Evolutionary conservation across 2,329 filamentous ascomycete genomes (phyloP).

Genomic region (Capronia epimyces): DNA sequence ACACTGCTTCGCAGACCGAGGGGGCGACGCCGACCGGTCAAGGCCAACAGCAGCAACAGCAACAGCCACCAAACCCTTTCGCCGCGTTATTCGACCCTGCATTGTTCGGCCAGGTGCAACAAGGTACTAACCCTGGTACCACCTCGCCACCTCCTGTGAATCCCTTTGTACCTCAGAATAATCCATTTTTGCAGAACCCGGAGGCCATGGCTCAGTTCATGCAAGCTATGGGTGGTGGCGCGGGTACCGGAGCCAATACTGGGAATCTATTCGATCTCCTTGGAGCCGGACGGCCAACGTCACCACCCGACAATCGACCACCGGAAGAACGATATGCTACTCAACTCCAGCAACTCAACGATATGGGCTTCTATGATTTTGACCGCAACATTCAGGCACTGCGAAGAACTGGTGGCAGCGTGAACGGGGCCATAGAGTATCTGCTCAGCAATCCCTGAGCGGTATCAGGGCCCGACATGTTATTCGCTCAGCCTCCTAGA

Average conservation of each 20-base stretch:
- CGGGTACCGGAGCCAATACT: conserved; percentile 32
- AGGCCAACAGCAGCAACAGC: conserved; percentile 33
- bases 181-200: conserved; percentile 56
- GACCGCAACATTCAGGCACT: conserved; percentile 86
- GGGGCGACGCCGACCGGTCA: conserved; percentile 3
- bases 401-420: conserved; percentile 82
- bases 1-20: neutral
- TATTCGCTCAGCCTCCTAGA: neutral
- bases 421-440: conserved; percentile 62
- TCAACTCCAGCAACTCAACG: conserved; percentile 87
- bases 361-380: conserved; percentile 98
- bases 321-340: conserved; percentile 90
- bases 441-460: conserved; percentile 27
- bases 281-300: conserved; percentile 38
- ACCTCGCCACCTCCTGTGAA: conserved; percentile 35
- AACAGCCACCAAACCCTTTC: conserved; percentile 58
- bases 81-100: conserved; percentile 56
- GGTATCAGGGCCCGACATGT: neutral
- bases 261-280: conserved; percentile 31
- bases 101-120: conserved; percentile 33
- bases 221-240: conserved; percentile 41
- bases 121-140: conserved; percentile 22
- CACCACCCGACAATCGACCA: conserved; percentile 73
- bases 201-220: conserved; percentile 55
- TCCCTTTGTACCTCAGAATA: conserved; percentile 35